These are phyloP conservation scores for Piromyces finnis DNA, from an alignment of 192 early-diverging fungal species.

Conservation along the genomic window DNA sequence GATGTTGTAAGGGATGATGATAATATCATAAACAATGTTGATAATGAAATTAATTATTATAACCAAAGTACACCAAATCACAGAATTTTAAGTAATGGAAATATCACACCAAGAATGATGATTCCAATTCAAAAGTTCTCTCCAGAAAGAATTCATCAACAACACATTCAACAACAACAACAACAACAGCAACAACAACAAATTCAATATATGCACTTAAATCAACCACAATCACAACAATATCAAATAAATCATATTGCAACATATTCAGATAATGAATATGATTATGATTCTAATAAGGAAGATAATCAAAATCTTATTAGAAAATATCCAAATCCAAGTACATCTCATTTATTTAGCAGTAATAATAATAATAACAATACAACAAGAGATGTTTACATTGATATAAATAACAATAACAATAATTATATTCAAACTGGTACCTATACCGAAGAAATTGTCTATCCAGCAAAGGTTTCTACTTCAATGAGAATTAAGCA, in stretches of 20 bases:
- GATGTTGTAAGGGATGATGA: not conserved
- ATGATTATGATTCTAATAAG: too few species aligned
- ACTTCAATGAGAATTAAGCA: not conserved
- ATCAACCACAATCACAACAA: too few species aligned
- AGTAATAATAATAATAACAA: too few species aligned
- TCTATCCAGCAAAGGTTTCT: not conserved
- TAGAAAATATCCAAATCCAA: too few species aligned
- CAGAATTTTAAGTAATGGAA: not conserved
- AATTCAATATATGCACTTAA: too few species aligned
- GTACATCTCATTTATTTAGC: too few species aligned
- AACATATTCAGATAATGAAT: too few species aligned
- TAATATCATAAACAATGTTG: too few species aligned
- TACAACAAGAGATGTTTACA: not conserved
- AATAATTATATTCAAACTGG: not conserved
- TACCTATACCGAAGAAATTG: not conserved
- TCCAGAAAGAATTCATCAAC: not conserved
- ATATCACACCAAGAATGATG: not conserved
- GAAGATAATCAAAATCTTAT: too few species aligned
- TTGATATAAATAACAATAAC: not conserved
- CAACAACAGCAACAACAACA: too few species aligned
- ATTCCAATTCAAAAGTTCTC: not conserved
- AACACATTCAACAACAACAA: not conserved
- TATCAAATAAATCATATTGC: not conserved
- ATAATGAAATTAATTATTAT: not conserved
- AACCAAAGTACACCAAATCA: not conserved